Evolutionary conservation across 139 green algal genomes (phyloP).

Genomic region (Coccomyxa sp.): DNA sequence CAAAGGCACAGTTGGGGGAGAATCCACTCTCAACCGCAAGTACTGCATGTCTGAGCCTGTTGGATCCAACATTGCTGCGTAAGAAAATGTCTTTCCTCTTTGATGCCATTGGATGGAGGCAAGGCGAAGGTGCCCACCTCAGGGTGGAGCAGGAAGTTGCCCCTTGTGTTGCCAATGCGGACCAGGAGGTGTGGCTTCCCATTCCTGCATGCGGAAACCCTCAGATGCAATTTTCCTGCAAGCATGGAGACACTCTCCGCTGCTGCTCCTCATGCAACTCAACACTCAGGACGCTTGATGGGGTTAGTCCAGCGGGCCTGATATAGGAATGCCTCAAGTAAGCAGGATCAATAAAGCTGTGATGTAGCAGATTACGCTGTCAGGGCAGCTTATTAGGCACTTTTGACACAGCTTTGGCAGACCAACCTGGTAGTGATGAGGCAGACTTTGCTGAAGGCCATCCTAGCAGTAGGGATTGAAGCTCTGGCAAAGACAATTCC

Average conservation of each 20-base stretch:
- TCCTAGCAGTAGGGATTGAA: slow-evolving; percentile 16
- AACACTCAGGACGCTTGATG: no score
- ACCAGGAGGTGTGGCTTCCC: slow-evolving; percentile 23
- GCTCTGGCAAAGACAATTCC: slow-evolving; percentile 29
- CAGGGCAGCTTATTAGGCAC: no score
- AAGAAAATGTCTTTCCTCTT: neutral
- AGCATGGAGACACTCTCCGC: neutral
- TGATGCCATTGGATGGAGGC: neutral
- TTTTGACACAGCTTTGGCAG: no score
- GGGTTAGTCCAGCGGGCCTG: neutral
- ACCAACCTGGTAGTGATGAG: neutral
- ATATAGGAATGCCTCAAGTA: neutral
- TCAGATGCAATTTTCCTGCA: no score
- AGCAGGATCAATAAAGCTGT: no score
- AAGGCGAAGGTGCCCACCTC: slow-evolving; percentile 15
- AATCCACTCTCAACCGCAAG: no score
- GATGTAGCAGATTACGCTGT: no score
- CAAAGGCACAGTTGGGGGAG: neutral
- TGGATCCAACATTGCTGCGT: neutral
- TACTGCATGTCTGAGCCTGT: neutral
- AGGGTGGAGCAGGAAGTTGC: slow-evolving; percentile 30
- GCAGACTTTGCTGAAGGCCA: slow-evolving; percentile 19
- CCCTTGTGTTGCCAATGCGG: slow-evolving; percentile 27
- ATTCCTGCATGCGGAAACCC: slow-evolving; percentile 18
- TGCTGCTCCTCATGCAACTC: neutral